phyloP scores from a whole-genome alignment of 2,329 filamentous ascomycete species.

The Aureobasidium uvarum region DNA sequence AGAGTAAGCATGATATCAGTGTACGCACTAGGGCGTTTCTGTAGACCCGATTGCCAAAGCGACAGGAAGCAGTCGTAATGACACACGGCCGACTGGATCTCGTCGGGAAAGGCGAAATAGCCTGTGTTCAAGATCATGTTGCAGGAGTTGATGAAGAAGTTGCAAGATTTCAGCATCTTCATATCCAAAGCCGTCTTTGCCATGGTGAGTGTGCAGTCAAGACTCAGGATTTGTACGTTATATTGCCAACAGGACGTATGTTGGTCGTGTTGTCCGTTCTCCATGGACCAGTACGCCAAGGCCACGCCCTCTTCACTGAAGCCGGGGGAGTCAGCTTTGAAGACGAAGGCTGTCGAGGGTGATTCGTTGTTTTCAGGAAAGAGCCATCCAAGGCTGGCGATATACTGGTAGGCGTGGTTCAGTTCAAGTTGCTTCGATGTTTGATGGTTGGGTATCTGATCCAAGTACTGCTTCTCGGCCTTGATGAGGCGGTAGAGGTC shows the following conservation, averaged over 20 bases:
- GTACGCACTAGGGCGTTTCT: conserved; percentile 8
- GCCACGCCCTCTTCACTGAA: background rate
- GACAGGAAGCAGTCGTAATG: conserved; percentile 15
- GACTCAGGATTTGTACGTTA: background rate
- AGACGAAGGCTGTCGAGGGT: conserved; percentile 6
- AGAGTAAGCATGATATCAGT: conserved; percentile 1
- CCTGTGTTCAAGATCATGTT: background rate
- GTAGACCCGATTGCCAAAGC: background rate
- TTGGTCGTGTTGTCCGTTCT: background rate
- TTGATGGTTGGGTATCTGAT: conserved; percentile 8
- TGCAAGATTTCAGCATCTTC: conserved; percentile 1
- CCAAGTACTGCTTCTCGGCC: conserved; percentile 18
- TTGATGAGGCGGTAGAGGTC: conserved; percentile 9
- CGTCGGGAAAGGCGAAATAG: conserved; percentile 3
- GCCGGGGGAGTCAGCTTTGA: background rate
- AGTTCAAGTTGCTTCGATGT: background rate
- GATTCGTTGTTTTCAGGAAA: conserved; percentile 1
- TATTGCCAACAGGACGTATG: conserved; percentile 8
- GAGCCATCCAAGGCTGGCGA: conserved; percentile 5
- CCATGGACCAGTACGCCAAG: conserved; percentile 11
- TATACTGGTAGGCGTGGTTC: conserved; percentile 8
- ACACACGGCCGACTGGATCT: conserved; percentile 4
- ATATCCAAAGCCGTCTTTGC: conserved; percentile 9
- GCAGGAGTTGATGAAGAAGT: conserved; percentile 9
- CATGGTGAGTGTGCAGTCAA: conserved; percentile 6